Percentiles rank a stretch among this genome's conserved stretches.
phyloP scores from a whole-genome alignment of 1,139 yeast genomes.

The Saccharomyces hybrid region DNA sequence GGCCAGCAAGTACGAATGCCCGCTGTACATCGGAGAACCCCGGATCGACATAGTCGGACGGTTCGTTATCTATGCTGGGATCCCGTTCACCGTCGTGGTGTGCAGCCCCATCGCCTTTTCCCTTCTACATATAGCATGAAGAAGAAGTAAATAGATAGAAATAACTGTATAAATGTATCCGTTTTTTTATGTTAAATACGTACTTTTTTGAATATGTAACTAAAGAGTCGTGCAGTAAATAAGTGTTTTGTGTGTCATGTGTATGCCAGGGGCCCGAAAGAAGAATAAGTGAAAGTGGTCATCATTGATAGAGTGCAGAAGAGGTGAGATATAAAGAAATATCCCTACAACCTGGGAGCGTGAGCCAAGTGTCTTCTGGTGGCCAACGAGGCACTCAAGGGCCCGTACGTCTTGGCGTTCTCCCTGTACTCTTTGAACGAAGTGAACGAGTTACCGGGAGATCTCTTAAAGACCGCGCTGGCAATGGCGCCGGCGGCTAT shows the following conservation, averaged over 20 bases:
- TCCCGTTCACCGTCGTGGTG: conserved; percentile 25
- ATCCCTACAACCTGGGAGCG: background rate
- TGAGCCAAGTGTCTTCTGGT: conserved; percentile 16
- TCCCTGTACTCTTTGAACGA: conserved; percentile 26
- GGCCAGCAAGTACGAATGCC: conserved; percentile 12
- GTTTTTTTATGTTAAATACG: background rate
- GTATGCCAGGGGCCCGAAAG: conserved; percentile 33
- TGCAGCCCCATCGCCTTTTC: conserved; percentile 19
- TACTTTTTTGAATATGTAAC: background rate
- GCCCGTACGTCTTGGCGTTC: conserved; percentile 26
- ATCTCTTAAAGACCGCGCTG: conserved; percentile 9
- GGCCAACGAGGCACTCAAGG: conserved; percentile 23
- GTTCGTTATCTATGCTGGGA: conserved; percentile 27
- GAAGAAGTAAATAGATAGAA: background rate
- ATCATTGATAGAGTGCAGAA: background rate
- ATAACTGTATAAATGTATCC: background rate
- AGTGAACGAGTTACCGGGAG: conserved; percentile 21
- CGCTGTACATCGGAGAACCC: conserved; percentile 22
- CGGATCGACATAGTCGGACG: conserved; percentile 26
- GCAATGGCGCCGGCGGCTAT: conserved; percentile 6
- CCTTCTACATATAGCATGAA: conserved; percentile 7
- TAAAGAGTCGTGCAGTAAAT: conserved; percentile 1
- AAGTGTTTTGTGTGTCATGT: conserved; percentile 35
- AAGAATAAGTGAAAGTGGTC: background rate
- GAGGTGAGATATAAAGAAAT: conserved; percentile 13